phyloP scores from a whole-genome alignment of 108 stramenopile genomes.

The Craspedostauros australis region DNA sequence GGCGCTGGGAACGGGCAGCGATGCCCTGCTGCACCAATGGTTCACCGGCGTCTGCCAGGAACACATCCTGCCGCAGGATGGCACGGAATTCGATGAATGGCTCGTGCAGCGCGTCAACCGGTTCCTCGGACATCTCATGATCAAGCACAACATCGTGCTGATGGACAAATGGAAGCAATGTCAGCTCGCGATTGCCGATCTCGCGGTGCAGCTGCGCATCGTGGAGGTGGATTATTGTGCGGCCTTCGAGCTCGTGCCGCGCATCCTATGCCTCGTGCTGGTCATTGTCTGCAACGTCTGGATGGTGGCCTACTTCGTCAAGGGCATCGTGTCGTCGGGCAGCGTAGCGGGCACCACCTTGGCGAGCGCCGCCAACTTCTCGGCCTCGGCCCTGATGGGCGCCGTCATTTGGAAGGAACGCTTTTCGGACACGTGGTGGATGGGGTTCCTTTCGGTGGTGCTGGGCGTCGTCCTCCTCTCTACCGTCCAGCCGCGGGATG shows the following conservation, averaged over 20 bases:
- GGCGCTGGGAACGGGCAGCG: constrained; percentile 17
- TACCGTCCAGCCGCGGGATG: constrained; percentile 1
- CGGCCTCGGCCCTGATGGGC: constrained; percentile 29
- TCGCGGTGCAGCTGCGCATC: constrained; percentile 4
- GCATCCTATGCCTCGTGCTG: constrained; percentile 37
- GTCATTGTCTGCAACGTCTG: constrained; percentile 59
- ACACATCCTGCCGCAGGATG: not conserved
- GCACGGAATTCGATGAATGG: constrained; percentile 20
- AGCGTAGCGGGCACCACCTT: constrained; percentile 67
- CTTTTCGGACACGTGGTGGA: constrained; percentile 22
- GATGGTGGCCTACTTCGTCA: constrained; percentile 67
- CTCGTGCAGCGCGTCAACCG: not conserved
- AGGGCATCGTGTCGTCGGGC: constrained; percentile 75
- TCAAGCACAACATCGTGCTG: constrained; percentile 19
- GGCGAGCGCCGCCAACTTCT: constrained; percentile 69
- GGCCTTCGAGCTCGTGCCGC: constrained; percentile 17
- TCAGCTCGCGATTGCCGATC: not conserved
- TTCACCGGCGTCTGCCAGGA: not conserved
- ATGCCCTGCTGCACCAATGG: not conserved
- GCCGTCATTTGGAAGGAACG: constrained; percentile 32
- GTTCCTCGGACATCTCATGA: constrained; percentile 21
- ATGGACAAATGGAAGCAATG: constrained; percentile 15
- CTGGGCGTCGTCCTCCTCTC: constrained; percentile 31
- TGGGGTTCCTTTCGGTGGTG: constrained; percentile 40
- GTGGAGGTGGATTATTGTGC: constrained; percentile 27